A percentile compares a stretch with the other conserved stretches of the same genome.
phyloP scores from a whole-genome alignment of 805 yeast genomes.

The Cyberlindnera mississippiensis region DNA sequence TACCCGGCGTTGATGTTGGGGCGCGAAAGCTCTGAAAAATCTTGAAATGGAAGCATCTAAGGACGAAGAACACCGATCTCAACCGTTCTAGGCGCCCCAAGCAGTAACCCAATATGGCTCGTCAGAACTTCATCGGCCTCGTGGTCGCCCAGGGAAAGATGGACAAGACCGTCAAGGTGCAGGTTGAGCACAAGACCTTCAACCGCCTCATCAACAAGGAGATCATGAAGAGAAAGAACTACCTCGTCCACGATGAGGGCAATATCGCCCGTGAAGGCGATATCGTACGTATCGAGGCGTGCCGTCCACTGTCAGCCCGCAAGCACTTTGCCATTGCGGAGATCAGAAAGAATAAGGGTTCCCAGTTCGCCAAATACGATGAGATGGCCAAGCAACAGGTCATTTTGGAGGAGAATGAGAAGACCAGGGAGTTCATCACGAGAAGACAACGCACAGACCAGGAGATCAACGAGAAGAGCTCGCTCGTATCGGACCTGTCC shows the following conservation, averaged over 20 bases:
- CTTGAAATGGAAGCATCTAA: no score
- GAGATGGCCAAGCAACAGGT: conserved; percentile 67
- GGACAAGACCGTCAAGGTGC: conserved; percentile 92
- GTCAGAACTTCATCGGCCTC: conserved; percentile 87
- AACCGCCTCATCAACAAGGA: conserved; percentile 72
- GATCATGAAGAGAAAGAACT: conserved; percentile 73
- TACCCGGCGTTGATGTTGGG: background rate
- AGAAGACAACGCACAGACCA: conserved; percentile 39
- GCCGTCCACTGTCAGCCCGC: conserved; percentile 77
- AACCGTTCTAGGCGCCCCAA: background rate
- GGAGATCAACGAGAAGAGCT: conserved; percentile 25
- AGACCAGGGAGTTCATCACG: conserved; percentile 49
- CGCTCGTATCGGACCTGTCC: conserved; percentile 31
- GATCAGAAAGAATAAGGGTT: conserved; percentile 84
- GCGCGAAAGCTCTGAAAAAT: background rate
- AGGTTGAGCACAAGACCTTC: conserved; percentile 74
- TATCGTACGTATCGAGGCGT: conserved; percentile 85
- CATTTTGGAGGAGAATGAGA: conserved; percentile 56
- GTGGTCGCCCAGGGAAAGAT: conserved; percentile 95
- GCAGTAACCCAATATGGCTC: no score
- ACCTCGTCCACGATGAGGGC: conserved; percentile 90
- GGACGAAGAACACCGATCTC: no score
- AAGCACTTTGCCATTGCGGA: conserved; percentile 92
- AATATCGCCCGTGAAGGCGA: conserved; percentile 93
- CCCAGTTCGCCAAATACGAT: conserved; percentile 80